phyloP scores from a whole-genome alignment of 306 rosid genomes.

The Biancaea sappan region DNA sequence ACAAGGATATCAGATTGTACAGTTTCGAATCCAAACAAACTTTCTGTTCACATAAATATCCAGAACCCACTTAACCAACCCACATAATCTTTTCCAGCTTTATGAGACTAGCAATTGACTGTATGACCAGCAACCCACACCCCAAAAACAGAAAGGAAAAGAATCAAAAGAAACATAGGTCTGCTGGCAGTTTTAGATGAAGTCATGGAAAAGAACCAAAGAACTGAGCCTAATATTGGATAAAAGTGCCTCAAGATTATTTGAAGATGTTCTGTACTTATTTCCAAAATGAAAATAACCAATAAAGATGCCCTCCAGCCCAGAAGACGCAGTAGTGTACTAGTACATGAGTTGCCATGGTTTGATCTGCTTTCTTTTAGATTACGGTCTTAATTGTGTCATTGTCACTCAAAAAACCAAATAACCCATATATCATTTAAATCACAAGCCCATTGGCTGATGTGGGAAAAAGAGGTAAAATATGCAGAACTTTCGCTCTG shows the following conservation, averaged over 20 bases:
- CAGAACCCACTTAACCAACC: neutral
- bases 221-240: neutral
- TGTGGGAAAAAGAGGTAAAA: neutral
- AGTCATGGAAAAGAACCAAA: neutral
- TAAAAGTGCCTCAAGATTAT: neutral
- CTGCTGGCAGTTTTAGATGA: neutral
- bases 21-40: neutral
- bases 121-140: neutral
- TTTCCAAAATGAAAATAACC: neutral
- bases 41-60: neutral
- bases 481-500: neutral
- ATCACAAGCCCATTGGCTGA: neutral
- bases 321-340: neutral
- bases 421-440: neutral
- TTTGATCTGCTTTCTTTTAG: neutral
- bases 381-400: neutral
- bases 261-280: neutral
- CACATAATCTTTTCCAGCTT: constrained; percentile 13
- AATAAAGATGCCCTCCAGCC: neutral
- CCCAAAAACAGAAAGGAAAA: neutral
- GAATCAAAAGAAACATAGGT: neutral
- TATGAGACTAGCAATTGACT: neutral
- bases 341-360: neutral
- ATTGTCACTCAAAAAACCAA: neutral
- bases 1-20: neutral